phyloP scores from a whole-genome alignment of 1,284 basidiomycete genomes.

The Cerioporus squamosus region DNA sequence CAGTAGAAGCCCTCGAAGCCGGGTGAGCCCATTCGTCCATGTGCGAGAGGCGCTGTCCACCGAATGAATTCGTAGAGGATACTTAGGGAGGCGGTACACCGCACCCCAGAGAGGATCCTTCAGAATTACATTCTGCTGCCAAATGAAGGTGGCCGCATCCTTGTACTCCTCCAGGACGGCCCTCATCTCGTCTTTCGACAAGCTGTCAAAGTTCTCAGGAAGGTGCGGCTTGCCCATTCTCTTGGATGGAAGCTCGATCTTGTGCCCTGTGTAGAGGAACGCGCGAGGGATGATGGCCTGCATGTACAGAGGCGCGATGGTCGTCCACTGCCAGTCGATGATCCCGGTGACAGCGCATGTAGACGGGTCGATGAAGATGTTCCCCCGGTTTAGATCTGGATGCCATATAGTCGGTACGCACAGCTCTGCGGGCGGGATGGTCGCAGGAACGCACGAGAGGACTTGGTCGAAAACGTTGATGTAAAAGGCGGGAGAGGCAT shows the following conservation, averaged over 20 bases:
- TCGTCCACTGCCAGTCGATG: conserved; percentile 37
- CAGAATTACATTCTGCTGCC: neutral
- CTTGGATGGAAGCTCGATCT: too few species aligned
- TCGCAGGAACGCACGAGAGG: conserved; percentile 7
- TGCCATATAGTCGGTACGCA: conserved; percentile 36
- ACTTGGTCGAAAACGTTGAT: conserved; percentile 11
- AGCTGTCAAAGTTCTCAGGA: too few species aligned
- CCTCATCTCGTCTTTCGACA: too few species aligned
- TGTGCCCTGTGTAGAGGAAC: neutral
- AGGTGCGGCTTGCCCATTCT: too few species aligned
- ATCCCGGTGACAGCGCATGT: conserved; percentile 25
- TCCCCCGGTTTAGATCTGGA: conserved; percentile 33
- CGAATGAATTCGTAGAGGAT: neutral
- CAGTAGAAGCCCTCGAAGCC: neutral
- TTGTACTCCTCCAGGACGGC: too few species aligned
- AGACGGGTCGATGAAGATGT: conserved; percentile 32
- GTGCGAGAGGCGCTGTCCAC: neutral
- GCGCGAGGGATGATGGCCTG: conserved; percentile 2
- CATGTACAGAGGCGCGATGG: conserved; percentile 9
- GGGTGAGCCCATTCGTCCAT: neutral
- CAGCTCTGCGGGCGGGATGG: conserved; percentile 5
- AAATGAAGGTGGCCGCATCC: too few species aligned
- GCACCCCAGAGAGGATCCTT: neutral
- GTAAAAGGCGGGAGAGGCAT: neutral
- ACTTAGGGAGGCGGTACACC: neutral